Percentiles rank a stretch among this genome's conserved stretches.
Conservation (phyloP, 176 grass and related monocot species). For the Phoenix roebelenii region DNA sequence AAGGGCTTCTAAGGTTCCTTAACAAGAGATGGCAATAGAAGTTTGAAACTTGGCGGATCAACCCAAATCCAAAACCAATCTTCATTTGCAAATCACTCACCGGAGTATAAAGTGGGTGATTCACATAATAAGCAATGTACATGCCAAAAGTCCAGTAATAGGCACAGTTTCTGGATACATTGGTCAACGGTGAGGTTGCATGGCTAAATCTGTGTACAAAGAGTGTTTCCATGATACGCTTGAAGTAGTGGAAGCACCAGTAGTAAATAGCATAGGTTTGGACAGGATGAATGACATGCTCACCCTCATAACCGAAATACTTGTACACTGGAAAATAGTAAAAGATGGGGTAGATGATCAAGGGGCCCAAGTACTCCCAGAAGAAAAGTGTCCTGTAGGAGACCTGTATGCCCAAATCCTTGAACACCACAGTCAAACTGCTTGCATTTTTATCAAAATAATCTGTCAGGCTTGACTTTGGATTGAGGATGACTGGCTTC, state of each 20-base stretch:
- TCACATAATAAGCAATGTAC: conserved; percentile 88
- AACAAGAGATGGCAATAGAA: conserved; percentile 94
- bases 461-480: conserved; percentile 56
- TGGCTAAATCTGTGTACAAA: conserved; percentile 95
- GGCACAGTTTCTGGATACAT: conserved; percentile 85
- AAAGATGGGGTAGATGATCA: conserved; percentile 82
- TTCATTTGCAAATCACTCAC: conserved; percentile 79
- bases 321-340: conserved; percentile 83
- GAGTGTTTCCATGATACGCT: conserved; percentile 91
- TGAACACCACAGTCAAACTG: conserved; percentile 68
- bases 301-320: conserved; percentile 58
- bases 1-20: conserved; percentile 81
- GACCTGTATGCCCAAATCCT: conserved; percentile 81
- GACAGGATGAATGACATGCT: conserved; percentile 54
- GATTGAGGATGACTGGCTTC: conserved; percentile 57
- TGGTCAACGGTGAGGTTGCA: conserved; percentile 75
- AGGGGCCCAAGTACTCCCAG: conserved; percentile 82
- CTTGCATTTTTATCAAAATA: conserved; percentile 63
- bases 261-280: conserved; percentile 96
- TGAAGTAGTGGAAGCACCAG: conserved; percentile 93
- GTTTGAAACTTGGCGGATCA: conserved; percentile 71
- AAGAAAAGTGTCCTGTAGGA: conserved; percentile 89
- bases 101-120: conserved; percentile 83
- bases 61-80: conserved; percentile 73
- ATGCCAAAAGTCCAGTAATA: conserved; percentile 95